Base-by-base conservation (phyloP, 345 rosid genomes). In the Citrus maxima region DNA sequence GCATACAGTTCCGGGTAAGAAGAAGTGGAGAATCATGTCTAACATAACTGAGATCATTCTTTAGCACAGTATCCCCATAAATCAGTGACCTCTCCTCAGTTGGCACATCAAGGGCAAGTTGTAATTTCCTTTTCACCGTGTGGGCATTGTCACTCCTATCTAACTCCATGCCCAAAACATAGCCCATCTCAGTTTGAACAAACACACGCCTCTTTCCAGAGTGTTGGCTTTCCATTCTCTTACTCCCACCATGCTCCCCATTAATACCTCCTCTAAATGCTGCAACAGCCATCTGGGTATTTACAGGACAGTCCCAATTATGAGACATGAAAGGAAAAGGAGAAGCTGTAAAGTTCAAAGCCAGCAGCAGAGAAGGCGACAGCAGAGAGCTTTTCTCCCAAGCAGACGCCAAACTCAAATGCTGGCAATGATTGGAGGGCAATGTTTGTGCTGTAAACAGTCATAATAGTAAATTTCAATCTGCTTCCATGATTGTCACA, bases 111-210 rank as follows among this genome's bases (percentile, higher is more conserved):
- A 90, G 86, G 1, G 92, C 90, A 54, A 89, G 49, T 84, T 88
- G 90, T 78, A 90, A 77, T 84, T 89, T 88, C 49, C 85, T 88
- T 30, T 90, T 89, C 75, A 90, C 89, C 18, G 92, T 90, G 67
- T 88, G 86, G 8, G 83, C 92, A 81, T 82, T 90, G 80, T 90
- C 94, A 79, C 76, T 70, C 51, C 92, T 87, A 67, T 89, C 92
- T 76, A 90, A 79, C 54, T 90, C 92, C 87, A 90, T 79, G 13
- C 90, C 90, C 79, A 90, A 79, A 58, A 90, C 92, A 85, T 87
- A 90, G 8, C 94, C 92, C 10, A 88, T 88, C 81, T 90, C 92
- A 2, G 94, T 90, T 69, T 90, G 92, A 66, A 90, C 92, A 38
- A 90, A 90, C 16, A 90, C 91, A 62, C 92, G 84, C 77, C 92